phyloP scores from a whole-genome alignment of 805 yeast genomes.

The Suhomyces prunicola region DNA sequence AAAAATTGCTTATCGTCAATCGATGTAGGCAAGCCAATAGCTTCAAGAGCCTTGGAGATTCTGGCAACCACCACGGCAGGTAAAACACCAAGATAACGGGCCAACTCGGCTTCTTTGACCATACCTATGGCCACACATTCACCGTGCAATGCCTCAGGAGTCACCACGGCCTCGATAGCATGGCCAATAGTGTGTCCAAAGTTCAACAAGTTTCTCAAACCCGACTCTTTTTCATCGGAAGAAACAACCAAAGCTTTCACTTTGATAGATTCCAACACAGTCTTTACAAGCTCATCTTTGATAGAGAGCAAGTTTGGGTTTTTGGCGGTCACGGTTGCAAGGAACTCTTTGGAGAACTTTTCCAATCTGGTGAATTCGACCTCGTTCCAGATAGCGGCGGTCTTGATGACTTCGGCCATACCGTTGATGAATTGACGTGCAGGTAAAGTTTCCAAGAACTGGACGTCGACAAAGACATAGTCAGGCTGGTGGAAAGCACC shows the following conservation, averaged over 20 bases:
- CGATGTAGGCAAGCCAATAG: conserved; percentile 83
- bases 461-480: conserved; percentile 82
- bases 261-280: conserved; percentile 79
- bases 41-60: conserved; percentile 72
- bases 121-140: conserved; percentile 99
- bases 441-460: conserved; percentile 84
- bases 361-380: conserved; percentile 84
- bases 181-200: conserved; percentile 98
- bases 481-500: conserved; percentile 98
- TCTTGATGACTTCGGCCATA: conserved; percentile 96
- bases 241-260: conserved; percentile 95
- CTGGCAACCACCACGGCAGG: conserved; percentile 94
- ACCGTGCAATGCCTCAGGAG: conserved; percentile 96
- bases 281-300: conserved; percentile 67
- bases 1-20: conserved; percentile 66
- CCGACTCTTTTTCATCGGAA: conserved; percentile 92
- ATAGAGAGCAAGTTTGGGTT: conserved; percentile 59
- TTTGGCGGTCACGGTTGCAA: conserved; percentile 52
- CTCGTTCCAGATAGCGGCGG: conserved; percentile 98
- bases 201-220: conserved; percentile 85
- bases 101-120: conserved; percentile 89
- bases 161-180: conserved; percentile 95
- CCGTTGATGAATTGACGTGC: conserved; percentile 95
- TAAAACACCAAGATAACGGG: conserved; percentile 86
- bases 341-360: conserved; percentile 63